A percentile compares a stretch with the other conserved stretches of the same genome.
These are phyloP conservation scores for Fibroporia radiculosa DNA, from an alignment of 768 basidiomycete species.

Conservation along the genomic window DNA sequence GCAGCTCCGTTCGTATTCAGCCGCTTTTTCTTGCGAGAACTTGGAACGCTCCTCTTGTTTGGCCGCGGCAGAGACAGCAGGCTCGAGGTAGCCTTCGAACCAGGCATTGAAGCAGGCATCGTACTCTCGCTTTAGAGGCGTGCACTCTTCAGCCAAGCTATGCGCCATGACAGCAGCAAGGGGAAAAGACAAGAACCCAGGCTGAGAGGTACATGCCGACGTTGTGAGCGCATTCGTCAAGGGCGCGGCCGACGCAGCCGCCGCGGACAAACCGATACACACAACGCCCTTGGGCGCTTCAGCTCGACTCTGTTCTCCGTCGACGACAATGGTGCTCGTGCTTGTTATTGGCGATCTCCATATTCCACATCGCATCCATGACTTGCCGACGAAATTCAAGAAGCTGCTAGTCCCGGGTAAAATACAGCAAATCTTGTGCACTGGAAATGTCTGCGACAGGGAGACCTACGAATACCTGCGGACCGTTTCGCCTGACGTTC, in stretches of 20 bases:
- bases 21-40: slow-evolving; percentile 72
- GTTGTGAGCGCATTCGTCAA: neutral
- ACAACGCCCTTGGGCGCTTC: slow-evolving; percentile 3
- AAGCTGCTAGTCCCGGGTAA: slow-evolving; percentile 86
- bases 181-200: neutral
- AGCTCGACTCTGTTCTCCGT: slow-evolving; percentile 34
- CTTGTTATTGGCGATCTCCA: slow-evolving; percentile 89
- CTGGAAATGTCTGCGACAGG: slow-evolving; percentile 94
- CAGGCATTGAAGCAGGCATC: slow-evolving; percentile 96
- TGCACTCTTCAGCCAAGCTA: slow-evolving; percentile 80
- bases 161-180: neutral
- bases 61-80: slow-evolving; percentile 43
- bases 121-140: slow-evolving; percentile 81
- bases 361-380: slow-evolving; percentile 85
- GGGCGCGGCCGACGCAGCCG: neutral
- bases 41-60: slow-evolving; percentile 41
- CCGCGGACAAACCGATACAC: neutral
- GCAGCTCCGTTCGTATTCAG: slow-evolving; percentile 82
- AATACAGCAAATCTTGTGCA: slow-evolving; percentile 96
- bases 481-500: slow-evolving; percentile 89
- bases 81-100: slow-evolving; percentile 96
- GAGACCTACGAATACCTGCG: slow-evolving; percentile 96
- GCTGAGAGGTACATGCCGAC: neutral
- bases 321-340: slow-evolving; percentile 74
- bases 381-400: slow-evolving; percentile 93